Base-by-base conservation (phyloP, 768 basidiomycete species). In the Pleurotus platypus region DNA sequence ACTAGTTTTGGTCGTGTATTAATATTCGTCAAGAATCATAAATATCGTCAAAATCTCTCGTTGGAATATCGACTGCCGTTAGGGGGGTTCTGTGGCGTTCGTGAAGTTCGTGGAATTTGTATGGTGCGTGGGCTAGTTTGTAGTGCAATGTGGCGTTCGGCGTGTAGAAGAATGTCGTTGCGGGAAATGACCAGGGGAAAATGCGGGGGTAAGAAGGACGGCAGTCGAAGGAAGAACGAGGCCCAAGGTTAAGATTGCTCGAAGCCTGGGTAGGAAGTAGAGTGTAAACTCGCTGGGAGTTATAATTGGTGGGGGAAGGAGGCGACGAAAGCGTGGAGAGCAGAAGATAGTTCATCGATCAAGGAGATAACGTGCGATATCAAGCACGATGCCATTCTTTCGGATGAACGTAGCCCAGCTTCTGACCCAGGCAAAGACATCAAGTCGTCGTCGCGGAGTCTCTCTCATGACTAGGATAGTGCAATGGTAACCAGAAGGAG, bases 351-450 rank as follows among this genome's bases (percentile, higher is more conserved):
- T 65, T 70, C 67, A 79, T 78, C 75, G 73, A 79, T 79, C 77
- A 69, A 76, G 77, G 69, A 78, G 72, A 71, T 61, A 63, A 66
- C 69, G 72, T 69, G 67, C 66, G 65, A 63, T 56, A 47, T 63
- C 64, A 62, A 64, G 63, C 64, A 67, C 63, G 68, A 60, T 66
- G 62, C 55, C 47, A 56, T 60, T 59, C 62, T 63, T 49, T 63
- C 58, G 60, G 49, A 57, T 49, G 60, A 56, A 59, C 60, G n/a
- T 18, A 53, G 26, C 13, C 51, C 51, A 54, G 46, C 58, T 57
- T 53, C 61, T 58, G 57, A 54, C 50, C 56, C 63, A 61, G 59
- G 62, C 63, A 57, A 57, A 56, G 63, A 63, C 68, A 56, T 71
- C 70, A 60, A 69, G 69, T 67, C 62, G 65, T 67, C 62, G 65